Evolutionary conservation across 345 rosid species (phyloP).

Genomic region (Pistacia vera): DNA sequence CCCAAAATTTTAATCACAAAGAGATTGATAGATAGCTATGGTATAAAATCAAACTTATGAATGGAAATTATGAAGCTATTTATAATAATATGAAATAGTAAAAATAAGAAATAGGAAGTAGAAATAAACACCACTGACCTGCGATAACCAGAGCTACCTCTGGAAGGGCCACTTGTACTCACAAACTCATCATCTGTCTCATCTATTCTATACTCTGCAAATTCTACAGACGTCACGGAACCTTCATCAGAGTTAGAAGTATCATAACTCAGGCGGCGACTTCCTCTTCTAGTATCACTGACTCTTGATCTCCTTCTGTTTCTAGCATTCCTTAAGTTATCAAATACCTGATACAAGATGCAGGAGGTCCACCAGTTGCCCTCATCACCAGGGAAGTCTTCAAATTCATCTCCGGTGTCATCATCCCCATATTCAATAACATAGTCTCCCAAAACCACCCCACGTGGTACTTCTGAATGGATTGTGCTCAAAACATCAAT

Average conservation of each 20-base stretch:
- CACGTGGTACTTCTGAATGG: slow-evolving; percentile 95
- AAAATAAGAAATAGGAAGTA: neutral
- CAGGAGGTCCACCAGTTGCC: slow-evolving; percentile 98
- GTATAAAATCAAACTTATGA: neutral
- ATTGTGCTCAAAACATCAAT: slow-evolving; percentile 95
- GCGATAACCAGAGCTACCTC: slow-evolving; percentile 67
- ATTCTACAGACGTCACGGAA: slow-evolving; percentile 83
- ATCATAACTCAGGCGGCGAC: slow-evolving; percentile 61
- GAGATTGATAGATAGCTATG: no score
- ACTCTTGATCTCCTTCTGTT: slow-evolving; percentile 84
- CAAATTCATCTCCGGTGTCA: slow-evolving; percentile 86
- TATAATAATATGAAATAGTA: neutral
- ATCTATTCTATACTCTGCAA: slow-evolving; percentile 78
- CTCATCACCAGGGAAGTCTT: slow-evolving; percentile 74
- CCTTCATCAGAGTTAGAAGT: slow-evolving; percentile 88
- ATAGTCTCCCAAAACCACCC: slow-evolving; percentile 95
- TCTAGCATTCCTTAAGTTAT: slow-evolving; percentile 85
- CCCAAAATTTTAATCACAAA: neutral
- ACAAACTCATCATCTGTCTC: slow-evolving; percentile 82
- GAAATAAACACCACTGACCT: slow-evolving; percentile 53
- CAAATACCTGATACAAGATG: slow-evolving; percentile 83
- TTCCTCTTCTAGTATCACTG: slow-evolving; percentile 73
- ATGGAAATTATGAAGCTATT: neutral
- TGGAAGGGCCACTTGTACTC: slow-evolving; percentile 49
- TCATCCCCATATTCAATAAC: slow-evolving; percentile 95